Base-by-base conservation (phyloP, 2,329 filamentous ascomycete species). In the Ophiosphaerella korrae region DNA sequence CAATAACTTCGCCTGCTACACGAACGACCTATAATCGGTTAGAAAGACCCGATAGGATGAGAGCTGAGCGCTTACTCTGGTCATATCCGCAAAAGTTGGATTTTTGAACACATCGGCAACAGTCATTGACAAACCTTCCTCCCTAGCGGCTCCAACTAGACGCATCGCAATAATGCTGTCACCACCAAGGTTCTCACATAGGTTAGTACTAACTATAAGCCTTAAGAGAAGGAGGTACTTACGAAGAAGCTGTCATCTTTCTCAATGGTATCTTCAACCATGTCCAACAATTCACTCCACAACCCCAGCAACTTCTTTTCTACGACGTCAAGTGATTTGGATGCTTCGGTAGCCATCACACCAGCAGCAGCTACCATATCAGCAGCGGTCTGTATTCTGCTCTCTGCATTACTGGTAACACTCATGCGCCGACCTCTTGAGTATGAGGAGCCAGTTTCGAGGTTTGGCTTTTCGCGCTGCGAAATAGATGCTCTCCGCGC, bases 41-140 rank as follows among this genome's bases (percentile, higher is more conserved):
- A 66, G 58, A 40, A 31, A 13, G 21, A 8, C n/a, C 36, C 6
- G 26, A 7, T 0, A 48, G 21, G 4, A 8, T 24, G 8, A 26
- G 3, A 18, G 2, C 26, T 21, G 21, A 3, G 16, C 16, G 51
- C 60, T 57, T 57, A 67, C 66, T 36, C 64, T 60, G 16, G 68
- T 57, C 67, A 71, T 69, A 31, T 72, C 68, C 4, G 64, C 59
- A 34, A 72, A 70, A 4, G 62, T 70, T 1, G 68, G 67, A 38
- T 71, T 69, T 40, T 66, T 67, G 57, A 72, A 70, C 16, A 71
- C 63, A 47, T 72, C 68, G 8, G 69, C 69, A 3, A 72, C 69
- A 0, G 67, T 72, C 63, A 72, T 68, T 3, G 64, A 66, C 21
- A 71, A 32, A 5, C 68, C 68, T 39, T 71, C 66, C 39, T 70